These are phyloP conservation scores for Paraphoma sp. DNA, from an alignment of 2,329 filamentous ascomycete genomes.

Conservation along the genomic window DNA sequence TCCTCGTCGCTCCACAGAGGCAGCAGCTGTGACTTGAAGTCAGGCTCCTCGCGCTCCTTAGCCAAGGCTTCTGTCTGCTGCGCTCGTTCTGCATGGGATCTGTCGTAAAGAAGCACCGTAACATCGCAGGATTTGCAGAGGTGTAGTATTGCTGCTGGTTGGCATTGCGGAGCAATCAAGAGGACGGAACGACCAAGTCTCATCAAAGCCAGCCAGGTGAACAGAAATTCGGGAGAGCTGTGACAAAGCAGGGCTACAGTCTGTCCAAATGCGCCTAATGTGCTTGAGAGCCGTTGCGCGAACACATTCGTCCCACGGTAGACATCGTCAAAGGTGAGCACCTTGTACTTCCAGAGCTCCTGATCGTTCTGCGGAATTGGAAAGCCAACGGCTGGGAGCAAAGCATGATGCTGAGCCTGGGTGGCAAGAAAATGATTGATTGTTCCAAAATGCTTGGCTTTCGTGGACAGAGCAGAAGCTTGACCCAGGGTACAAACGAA, in stretches of 20 bases:
- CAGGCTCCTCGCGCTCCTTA: conserved; percentile 8
- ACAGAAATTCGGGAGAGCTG: conserved; percentile 64
- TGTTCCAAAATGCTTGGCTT: conserved; percentile 50
- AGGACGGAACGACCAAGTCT: conserved; percentile 62
- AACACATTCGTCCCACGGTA: conserved; percentile 43
- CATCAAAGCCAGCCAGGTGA: conserved; percentile 67
- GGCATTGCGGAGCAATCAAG: conserved; percentile 61
- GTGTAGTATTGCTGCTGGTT: conserved; percentile 57
- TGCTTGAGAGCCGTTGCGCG: conserved; percentile 38
- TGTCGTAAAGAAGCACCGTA: conserved; percentile 55
- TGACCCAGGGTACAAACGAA: conserved; percentile 69
- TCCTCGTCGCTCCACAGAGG: conserved; percentile 28
- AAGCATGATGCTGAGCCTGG: conserved; percentile 50
- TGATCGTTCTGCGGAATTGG: conserved; percentile 38
- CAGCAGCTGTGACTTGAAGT: conserved; percentile 16
- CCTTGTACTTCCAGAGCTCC: conserved; percentile 30
- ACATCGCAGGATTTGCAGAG: conserved; percentile 59
- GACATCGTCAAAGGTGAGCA: conserved; percentile 49
- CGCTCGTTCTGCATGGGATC: conserved; percentile 45
- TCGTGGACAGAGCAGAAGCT: conserved; percentile 50
- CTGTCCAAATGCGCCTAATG: conserved; percentile 14
- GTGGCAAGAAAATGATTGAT: conserved; percentile 60
- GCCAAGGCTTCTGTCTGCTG: conserved; percentile 27
- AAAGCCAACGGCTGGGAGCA: conserved; percentile 60
- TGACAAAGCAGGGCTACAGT: conserved; percentile 62